Conservation (phyloP, 441 rosid species). For the Mallotus repandus region DNA sequence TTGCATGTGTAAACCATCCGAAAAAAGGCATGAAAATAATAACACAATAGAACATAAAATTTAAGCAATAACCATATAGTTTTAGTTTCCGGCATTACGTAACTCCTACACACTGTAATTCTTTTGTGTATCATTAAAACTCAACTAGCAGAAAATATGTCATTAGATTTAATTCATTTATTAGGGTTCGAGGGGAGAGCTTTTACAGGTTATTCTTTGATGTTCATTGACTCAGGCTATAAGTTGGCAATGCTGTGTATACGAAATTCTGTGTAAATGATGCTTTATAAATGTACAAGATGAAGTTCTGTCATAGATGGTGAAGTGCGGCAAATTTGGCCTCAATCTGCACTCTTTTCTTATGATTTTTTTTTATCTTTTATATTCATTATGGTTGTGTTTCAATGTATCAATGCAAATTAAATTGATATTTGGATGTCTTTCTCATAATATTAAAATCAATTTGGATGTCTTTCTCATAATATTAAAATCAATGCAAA, state of each 20-base stretch:
- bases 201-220: constrained; percentile 21
- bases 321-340: too few relatives aligned
- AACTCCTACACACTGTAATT: constrained; percentile 18
- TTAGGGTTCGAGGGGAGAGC: constrained; percentile 9
- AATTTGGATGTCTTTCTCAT: too few relatives aligned
- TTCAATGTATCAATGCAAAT: too few relatives aligned
- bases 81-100: not conserved
- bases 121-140: constrained; percentile 21
- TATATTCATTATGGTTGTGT: too few relatives aligned
- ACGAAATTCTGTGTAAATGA: constrained; percentile 14
- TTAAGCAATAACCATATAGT: constrained; percentile 10
- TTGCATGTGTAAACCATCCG: constrained; percentile 77
- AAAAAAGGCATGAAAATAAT: constrained; percentile 24
- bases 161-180: constrained; percentile 28
- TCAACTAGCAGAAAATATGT: not conserved
- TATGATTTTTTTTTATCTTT: too few relatives aligned
- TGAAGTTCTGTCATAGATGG: not conserved
- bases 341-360: not conserved
- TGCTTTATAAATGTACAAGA: not conserved
- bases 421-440: too few relatives aligned
- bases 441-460: too few relatives aligned
- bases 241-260: too few relatives aligned
- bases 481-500: too few relatives aligned
- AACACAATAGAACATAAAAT: constrained; percentile 22
- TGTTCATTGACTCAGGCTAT: constrained; percentile 6